Evolutionary conservation across 2,329 filamentous ascomycete species (phyloP), one percentile per base, ranked within the genome.

Genomic region (Colletotrichum spaethianum): DNA sequence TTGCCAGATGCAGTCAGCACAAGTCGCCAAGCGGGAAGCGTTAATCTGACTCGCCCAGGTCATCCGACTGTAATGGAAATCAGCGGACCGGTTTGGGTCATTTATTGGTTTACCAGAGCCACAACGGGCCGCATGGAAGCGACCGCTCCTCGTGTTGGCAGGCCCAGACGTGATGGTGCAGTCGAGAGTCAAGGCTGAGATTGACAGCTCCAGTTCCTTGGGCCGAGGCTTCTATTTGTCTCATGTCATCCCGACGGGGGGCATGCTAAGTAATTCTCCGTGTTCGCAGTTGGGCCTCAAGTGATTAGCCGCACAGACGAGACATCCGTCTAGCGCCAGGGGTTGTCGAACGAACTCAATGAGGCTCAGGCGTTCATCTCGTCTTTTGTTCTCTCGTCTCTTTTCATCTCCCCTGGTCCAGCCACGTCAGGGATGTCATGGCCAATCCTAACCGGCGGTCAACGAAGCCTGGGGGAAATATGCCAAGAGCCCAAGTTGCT

Each of bases 291-390:
- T 55, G 20, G n/a, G 48, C 42, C 26, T 56, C 42, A 11, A 46
- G 42, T 68, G 42, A 59, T 48, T 70, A 60, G 23, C 6, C 57
- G 69, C 69, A 72, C 69, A 48, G 65, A 72, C 52, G 63, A 11
- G 38, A 23, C 31, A 7, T 33, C 11, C 33, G 40, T 40, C 38
- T 44, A 20, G 28, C 28, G 38, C 23, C 42, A 67, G 60, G 38
- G 63, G 63, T 56, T 52, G 67, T 33, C 26, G 57, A 46, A 62
- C 57, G 65, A 69, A 69, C 69, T 33, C 16, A 28, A 64, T 50
- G 65, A 63, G 59, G 65, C 70, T 70, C 65, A 11, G 23, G 40
- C 36, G 65, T 72, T 72, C 70, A 64, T 72, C 65, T 72, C 60
- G 44, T 64, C 65, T 71, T 56, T 63, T 40, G 42, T 59, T 63